These are phyloP conservation scores for Rutstroemia sp. DNA, from an alignment of 2,329 filamentous ascomycete genomes.

Conservation along the genomic window DNA sequence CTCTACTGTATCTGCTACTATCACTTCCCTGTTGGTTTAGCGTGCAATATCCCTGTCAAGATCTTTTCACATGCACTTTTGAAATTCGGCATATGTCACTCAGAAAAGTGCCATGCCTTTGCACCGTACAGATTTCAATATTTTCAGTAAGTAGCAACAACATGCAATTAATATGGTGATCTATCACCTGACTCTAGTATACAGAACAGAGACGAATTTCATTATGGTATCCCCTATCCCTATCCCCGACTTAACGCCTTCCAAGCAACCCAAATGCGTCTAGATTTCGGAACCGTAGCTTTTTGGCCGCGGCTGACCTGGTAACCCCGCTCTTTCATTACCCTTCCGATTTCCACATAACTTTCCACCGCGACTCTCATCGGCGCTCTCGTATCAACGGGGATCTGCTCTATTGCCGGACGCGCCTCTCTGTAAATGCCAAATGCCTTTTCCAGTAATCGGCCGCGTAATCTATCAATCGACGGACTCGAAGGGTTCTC, in stretches of 20 bases:
- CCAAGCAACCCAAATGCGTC: constrained; percentile 51
- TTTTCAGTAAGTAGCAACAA: no score
- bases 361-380: constrained; percentile 66
- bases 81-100: no score
- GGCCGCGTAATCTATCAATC: constrained; percentile 43
- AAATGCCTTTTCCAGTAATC: constrained; percentile 54
- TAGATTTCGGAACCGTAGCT: constrained; percentile 37
- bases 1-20: no score
- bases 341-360: constrained; percentile 68
- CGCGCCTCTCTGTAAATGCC: constrained; percentile 48
- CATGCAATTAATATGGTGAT: no score
- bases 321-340: constrained; percentile 39
- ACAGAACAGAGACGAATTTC: not conserved
- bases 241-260: constrained; percentile 36
- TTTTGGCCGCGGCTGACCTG: constrained; percentile 33
- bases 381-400: constrained; percentile 50
- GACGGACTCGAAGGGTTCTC: constrained; percentile 38
- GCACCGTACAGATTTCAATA: no score
- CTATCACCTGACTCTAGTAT: no score
- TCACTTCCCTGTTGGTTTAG: no score
- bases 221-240: not conserved
- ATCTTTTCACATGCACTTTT: no score
- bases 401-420: constrained; percentile 53
- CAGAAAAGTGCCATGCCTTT: no score
- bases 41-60: no score